These are phyloP conservation scores for Aspergillus glaucus DNA, from an alignment of 2,329 filamentous ascomycete species.

Conservation along the genomic window DNA sequence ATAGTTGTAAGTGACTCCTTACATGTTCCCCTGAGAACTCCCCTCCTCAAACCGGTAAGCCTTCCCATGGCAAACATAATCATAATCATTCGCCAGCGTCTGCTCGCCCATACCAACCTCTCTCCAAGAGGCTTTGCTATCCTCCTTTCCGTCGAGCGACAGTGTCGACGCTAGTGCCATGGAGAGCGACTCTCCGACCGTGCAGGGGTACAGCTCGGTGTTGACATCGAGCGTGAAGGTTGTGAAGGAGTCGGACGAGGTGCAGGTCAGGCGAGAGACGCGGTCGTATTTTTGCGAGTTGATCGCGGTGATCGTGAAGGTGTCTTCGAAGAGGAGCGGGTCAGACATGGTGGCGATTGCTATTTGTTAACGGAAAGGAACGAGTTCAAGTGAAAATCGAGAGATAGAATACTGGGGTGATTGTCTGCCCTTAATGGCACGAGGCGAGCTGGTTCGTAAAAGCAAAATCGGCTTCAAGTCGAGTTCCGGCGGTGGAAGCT, in stretches of 20 bases:
- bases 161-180: constrained; percentile 80
- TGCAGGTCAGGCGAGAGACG: constrained; percentile 76
- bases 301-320: constrained; percentile 72
- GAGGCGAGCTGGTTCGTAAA: neutral
- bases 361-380: neutral
- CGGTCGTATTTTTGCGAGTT: constrained; percentile 92
- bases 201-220: constrained; percentile 78
- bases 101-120: constrained; percentile 55
- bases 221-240: constrained; percentile 87
- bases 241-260: constrained; percentile 66
- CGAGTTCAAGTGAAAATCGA: neutral
- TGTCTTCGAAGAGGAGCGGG: constrained; percentile 88
- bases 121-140: constrained; percentile 64
- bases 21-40: constrained; percentile 75
- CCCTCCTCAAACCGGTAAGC: constrained; percentile 48
- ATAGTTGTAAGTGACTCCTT: constrained; percentile 31
- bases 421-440: neutral
- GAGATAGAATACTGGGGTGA: no score
- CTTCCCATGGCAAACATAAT: constrained; percentile 49
- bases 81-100: constrained; percentile 49
- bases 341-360: constrained; percentile 61
- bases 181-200: constrained; percentile 67
- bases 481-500: constrained; percentile 8
- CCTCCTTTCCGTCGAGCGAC: constrained; percentile 78
- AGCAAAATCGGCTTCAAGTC: neutral